Evolutionary conservation across 1,284 basidiomycete species (phyloP), one percentile per base, ranked within the genome.

Genomic region (Moniliella sp.): DNA sequence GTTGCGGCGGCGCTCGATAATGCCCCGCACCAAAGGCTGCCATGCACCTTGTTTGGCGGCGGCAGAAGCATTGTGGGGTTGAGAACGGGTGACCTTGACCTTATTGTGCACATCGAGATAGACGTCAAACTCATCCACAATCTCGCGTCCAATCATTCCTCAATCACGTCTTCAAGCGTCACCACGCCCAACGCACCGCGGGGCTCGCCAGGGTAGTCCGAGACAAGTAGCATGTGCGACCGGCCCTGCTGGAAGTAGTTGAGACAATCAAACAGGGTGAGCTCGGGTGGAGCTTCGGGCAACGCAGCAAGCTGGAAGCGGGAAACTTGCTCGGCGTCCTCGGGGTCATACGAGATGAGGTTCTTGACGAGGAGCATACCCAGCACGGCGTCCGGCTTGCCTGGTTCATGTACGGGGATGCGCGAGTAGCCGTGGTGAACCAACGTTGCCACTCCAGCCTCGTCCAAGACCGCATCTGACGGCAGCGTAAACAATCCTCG

Each of bases 291-390:
- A 4, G 84, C 84, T 64, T 97, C 86, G 0, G 88, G 88, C 2
- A 94, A 62, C n/a, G 86, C 79, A 0, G 57, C 61, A 25, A 65
- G 46, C 17, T 56, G 48, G 50, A 64, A 63, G 28, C 49, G 50
- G 12, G 60, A 76, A 0, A 88, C 78, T 1, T 76, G 76, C 39
- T 72, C 69, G 1, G 69, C 71, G 55, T 78, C 69, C 12, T 78
- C 70, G 0, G 84, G 82, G 59, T 93, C 84, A 56, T 94, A 94
- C 1, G 72, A 70, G 32, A 93, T 73, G 25, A 97, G 72, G 76
- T 83, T 48, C 40, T 60, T 60, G 37, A 60, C 56, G 2, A 93
- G 70, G 3, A 97, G 67, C 46, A 93, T 70, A 0, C 88, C 88
- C 9, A 79, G 64, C 53, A 91, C 93, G 26, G 79, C 72, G 9